These are phyloP conservation scores for Amaranthus hypochondriacus DNA, from an alignment of 148 eudicot species.

Conservation along the genomic window DNA sequence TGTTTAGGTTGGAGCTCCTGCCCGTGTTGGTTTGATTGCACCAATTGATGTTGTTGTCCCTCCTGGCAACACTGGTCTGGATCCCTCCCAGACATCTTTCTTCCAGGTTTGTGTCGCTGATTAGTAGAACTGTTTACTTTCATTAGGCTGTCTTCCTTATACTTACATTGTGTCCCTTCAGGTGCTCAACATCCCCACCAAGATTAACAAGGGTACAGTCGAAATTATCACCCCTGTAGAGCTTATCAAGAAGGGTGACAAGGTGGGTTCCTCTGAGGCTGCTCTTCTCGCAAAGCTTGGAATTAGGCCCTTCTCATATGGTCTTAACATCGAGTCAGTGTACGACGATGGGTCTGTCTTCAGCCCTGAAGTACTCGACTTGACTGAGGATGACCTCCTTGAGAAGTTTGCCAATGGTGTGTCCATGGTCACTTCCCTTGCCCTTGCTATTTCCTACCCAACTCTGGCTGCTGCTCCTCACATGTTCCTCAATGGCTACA, in stretches of 20 bases:
- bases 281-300: conserved; percentile 48
- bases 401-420: conserved; percentile 38
- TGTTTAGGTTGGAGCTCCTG: conserved; percentile 58
- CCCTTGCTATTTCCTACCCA: conserved; percentile 40
- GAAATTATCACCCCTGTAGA: conserved; percentile 58
- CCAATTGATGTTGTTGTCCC: conserved; percentile 58
- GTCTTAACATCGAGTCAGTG: conserved; percentile 39
- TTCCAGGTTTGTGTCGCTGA: conserved; percentile 37
- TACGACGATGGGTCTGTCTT: conserved; percentile 52
- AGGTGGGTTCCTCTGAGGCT: conserved; percentile 61
- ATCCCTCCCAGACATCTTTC: conserved; percentile 57
- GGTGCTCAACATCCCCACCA: conserved; percentile 56
- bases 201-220: conserved; percentile 68
- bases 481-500: conserved; percentile 52
- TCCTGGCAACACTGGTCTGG: conserved; percentile 60
- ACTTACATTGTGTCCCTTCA: conserved; percentile 1
- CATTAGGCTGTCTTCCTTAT: too few relatives aligned
- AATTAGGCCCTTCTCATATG: conserved; percentile 52
- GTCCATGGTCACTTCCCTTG: conserved; percentile 33
- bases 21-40: conserved; percentile 58
- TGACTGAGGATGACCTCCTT: conserved; percentile 50
- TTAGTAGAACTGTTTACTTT: not conserved
- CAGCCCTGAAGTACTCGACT: conserved; percentile 50
- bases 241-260: conserved; percentile 57
- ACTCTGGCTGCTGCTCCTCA: conserved; percentile 44